phyloP scores from a whole-genome alignment of 208 protist genomes.

The Leishmania braziliensis region DNA sequence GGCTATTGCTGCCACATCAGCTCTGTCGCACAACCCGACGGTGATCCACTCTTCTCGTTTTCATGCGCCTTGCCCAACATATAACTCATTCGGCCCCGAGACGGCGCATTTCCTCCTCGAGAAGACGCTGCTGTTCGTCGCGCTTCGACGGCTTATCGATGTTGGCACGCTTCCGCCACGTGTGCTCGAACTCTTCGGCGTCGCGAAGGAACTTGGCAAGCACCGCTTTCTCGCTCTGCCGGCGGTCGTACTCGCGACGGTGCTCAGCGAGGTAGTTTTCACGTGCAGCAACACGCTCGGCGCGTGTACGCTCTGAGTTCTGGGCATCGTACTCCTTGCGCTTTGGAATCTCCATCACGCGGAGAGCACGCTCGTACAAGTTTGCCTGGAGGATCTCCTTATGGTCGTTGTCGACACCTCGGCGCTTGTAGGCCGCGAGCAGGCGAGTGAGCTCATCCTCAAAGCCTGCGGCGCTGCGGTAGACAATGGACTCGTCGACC shows the following conservation, averaged over 20 bases:
- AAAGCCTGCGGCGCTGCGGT: constrained; percentile 58
- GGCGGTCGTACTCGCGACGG: constrained; percentile 79
- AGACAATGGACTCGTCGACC: constrained; percentile 52
- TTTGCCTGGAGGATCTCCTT: constrained; percentile 68
- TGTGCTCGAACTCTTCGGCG: constrained; percentile 57
- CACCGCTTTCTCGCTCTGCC: constrained; percentile 56
- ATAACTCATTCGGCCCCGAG: constrained; percentile 26
- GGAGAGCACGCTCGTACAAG: constrained; percentile 74
- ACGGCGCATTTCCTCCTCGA: constrained; percentile 73
- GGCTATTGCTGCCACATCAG: background rate
- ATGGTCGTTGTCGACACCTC: constrained; percentile 40
- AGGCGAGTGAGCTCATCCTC: constrained; percentile 71
- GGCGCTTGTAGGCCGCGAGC: constrained; percentile 33
- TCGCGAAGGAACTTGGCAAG: constrained; percentile 68
- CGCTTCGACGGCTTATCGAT: constrained; percentile 74
- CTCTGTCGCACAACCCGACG: background rate
- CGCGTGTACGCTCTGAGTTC: constrained; percentile 57
- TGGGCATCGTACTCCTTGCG: constrained; percentile 51
- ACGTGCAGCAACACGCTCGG: constrained; percentile 53
- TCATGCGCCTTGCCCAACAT: too few relatives aligned
- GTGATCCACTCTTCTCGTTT: too few relatives aligned
- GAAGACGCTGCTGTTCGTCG: constrained; percentile 72
- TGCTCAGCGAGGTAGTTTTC: constrained; percentile 80
- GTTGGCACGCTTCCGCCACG: constrained; percentile 35
- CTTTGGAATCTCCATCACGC: constrained; percentile 71